phyloP scores from a whole-genome alignment of 192 early-diverging fungal species.

The Coemansia interrupta region DNA sequence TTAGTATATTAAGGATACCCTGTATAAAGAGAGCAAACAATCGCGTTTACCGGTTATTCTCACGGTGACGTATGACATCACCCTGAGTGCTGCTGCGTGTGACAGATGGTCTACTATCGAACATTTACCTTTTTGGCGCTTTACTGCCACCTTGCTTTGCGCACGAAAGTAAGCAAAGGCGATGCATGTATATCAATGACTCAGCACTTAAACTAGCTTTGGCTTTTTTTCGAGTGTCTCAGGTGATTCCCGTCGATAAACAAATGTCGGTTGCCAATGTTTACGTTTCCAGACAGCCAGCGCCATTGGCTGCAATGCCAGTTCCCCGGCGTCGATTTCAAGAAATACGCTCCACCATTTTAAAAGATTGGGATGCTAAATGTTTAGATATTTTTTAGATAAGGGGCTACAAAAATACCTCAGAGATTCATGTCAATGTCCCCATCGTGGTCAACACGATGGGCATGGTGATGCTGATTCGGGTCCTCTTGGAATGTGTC shows the following conservation, averaged over 20 bases:
- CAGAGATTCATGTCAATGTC: background rate
- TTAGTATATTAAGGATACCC: too few relatives aligned
- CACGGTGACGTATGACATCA: too few relatives aligned
- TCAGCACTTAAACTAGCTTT: too few relatives aligned
- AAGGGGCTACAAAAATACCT: background rate
- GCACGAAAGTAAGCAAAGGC: too few relatives aligned
- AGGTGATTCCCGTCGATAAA: conserved; percentile 20
- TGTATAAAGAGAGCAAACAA: too few relatives aligned
- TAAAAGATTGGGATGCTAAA: background rate
- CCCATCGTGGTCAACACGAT: background rate
- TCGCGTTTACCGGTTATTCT: too few relatives aligned
- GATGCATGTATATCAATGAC: too few relatives aligned
- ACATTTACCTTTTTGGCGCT: too few relatives aligned
- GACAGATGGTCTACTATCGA: too few relatives aligned
- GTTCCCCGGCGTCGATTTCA: conserved; percentile 32
- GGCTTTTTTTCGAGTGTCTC: conserved; percentile 24
- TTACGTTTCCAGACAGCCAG: conserved; percentile 39
- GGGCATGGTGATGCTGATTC: background rate
- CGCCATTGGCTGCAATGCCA: conserved; percentile 23
- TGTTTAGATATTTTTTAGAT: background rate
- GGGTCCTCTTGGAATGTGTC: too few relatives aligned
- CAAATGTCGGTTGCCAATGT: conserved; percentile 48
- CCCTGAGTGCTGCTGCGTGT: too few relatives aligned
- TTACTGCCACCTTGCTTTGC: too few relatives aligned
- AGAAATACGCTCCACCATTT: conserved; percentile 43